phyloP scores from a whole-genome alignment of 176 grass and related monocot species.

The Oryza officinalis region DNA sequence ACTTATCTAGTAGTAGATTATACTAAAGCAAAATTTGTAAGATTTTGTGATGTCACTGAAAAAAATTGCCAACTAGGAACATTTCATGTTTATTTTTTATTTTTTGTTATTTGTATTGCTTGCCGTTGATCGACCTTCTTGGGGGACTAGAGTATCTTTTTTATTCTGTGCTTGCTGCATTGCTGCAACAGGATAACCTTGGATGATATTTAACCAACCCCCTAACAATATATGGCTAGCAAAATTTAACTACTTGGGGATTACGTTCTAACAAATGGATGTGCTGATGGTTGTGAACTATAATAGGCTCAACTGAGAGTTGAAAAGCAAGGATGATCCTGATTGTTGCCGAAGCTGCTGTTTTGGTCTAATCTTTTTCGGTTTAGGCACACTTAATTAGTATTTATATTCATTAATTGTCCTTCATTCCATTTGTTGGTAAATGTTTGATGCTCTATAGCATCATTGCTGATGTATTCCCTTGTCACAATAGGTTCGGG shows the following conservation, averaged over 20 bases:
- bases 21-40: not conserved
- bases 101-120: not conserved
- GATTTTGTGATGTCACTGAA: not conserved
- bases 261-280: not conserved
- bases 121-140: not conserved
- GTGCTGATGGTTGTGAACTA: not conserved
- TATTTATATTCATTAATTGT: not conserved
- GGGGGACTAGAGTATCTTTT: not conserved
- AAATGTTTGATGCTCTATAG: conserved; percentile 22
- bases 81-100: not conserved
- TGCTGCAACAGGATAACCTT: not conserved
- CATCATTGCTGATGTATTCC: conserved; percentile 28
- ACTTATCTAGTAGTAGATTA: not conserved
- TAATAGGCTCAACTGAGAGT: not conserved
- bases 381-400: not conserved
- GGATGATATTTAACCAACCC: not conserved
- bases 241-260: not conserved
- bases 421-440: not conserved
- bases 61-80: not conserved
- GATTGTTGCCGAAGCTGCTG: not conserved
- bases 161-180: not conserved
- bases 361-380: not conserved
- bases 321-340: not conserved
- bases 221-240: not conserved
- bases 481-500: conserved; percentile 59